Base-by-base conservation (phyloP, 2,329 filamentous ascomycete species). In the Phyllosticta paracitricarpa region DNA sequence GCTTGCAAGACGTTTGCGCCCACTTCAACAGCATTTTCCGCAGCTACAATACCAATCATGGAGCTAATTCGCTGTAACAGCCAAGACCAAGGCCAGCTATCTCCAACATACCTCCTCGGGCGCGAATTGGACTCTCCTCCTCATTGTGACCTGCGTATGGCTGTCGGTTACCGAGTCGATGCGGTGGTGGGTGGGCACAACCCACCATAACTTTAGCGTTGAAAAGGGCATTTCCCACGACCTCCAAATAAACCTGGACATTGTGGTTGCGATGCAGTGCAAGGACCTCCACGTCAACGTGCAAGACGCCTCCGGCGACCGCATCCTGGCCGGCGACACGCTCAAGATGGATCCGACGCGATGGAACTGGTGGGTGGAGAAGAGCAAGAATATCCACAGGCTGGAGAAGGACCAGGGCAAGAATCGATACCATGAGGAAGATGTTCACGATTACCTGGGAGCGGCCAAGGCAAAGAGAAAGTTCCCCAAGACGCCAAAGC, bases 51-150 rank as follows among this genome's bases (percentile, higher is more conserved):
- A 4, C 22, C 40, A 35, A 25, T 8, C 25, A 28, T 56, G 60
- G 24, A 17, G 61, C 48, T 51, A 30, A 57, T 30, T 22, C 22
- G 51, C 52, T 53, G 58, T 59, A 56, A 19, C 71, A 96, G 92
- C 94, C 66, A 97, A 99, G 81, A 90, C 93, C 59, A 97, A 97
- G 79, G 85, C 92, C 17, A 91, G 93, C 71, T 99, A 97, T 76
- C 87, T 94, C 61, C 87, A 89, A 55, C 84, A 87, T 66, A 95
- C 91, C 33, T 83, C 88, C 48, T 88, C 89, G 69, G 95, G 94
- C 69, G 93, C 93, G 64, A 91, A 95, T 77, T 97, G 92, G 89
- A 97, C 94, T 24, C 82, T 97, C 56, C 83, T 86, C 58, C 89
- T 99, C 77, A 78, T 88, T 63, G 65, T 89, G 57, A 79, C 95